phyloP scores from a whole-genome alignment of 1,139 yeast genomes.

The Geotrichum fermentans region DNA sequence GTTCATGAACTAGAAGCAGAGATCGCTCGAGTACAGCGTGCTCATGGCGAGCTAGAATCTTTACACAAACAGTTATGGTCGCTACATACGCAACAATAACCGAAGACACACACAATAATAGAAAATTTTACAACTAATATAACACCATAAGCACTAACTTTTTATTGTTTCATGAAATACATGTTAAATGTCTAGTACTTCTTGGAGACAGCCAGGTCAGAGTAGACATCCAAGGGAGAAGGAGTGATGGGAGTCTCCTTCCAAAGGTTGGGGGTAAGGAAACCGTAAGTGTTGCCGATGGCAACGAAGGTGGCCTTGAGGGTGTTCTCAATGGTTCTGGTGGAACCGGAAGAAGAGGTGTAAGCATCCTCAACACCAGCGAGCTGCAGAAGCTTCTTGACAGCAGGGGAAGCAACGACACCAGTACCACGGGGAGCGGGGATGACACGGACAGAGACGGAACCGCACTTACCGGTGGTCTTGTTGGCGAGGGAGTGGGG shows the following conservation, averaged over 20 bases:
- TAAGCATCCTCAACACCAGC: conserved; percentile 99
- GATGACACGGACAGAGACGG: conserved; percentile 95
- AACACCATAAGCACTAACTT: no score
- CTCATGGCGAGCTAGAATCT: conserved; percentile 1
- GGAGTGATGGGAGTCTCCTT: conserved; percentile 73
- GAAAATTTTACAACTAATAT: no score
- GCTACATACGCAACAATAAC: conserved; percentile 21
- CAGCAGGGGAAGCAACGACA: conserved; percentile 99
- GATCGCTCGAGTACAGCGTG: conserved; percentile 16
- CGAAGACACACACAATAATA: no score
- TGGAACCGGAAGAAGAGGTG: conserved; percentile 98
- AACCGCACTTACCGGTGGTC: conserved; percentile 99
- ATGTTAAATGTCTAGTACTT: conserved; percentile 20
- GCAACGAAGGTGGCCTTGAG: conserved; percentile 99
- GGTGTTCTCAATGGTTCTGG: conserved; percentile 99
- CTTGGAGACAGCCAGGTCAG: conserved; percentile 34
- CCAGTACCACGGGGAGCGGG: conserved; percentile 99
- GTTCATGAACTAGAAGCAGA: conserved; percentile 29
- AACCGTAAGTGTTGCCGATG: conserved; percentile 99
- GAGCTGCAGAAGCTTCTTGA: conserved; percentile 95
- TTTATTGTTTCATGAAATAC: no score
- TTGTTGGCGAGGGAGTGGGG: conserved; percentile 98
- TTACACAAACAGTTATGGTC: conserved; percentile 33
- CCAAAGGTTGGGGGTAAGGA: conserved; percentile 99
- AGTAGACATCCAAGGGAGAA: conserved; percentile 90